These are phyloP conservation scores for Mucor lusitanicus DNA, from an alignment of 371 early-diverging fungal genomes.

Conservation along the genomic window DNA sequence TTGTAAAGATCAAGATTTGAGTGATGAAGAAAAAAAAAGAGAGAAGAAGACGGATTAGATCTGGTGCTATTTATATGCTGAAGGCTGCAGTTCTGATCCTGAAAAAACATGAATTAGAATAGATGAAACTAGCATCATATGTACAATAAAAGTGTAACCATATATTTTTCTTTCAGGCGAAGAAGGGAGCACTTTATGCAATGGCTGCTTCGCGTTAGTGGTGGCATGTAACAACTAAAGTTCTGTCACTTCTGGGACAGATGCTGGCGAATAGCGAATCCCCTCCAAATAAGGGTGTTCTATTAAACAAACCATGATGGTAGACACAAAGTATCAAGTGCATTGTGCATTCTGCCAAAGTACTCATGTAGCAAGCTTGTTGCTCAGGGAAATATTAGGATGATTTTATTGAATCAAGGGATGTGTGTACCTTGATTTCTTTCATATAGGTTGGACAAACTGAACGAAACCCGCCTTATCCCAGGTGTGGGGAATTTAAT, in stretches of 20 bases:
- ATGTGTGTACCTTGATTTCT: background rate
- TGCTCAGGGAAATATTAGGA: background rate
- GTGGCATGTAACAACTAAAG: background rate
- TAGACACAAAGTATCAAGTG: too few species aligned
- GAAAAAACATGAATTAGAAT: background rate
- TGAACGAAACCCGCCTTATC: background rate
- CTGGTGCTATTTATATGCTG: background rate
- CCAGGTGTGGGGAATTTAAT: background rate
- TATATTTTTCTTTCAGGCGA: too few species aligned
- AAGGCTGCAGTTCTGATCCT: background rate
- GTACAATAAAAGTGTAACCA: background rate
- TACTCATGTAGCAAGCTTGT: background rate
- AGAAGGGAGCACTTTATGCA: background rate
- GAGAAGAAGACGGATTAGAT: background rate
- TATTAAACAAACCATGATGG: too few species aligned
- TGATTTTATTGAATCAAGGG: background rate
- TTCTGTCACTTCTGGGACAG: background rate
- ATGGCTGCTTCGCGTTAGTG: background rate
- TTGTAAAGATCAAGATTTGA: too few species aligned
- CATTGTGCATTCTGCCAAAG: background rate
- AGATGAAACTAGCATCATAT: background rate
- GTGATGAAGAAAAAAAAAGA: too few species aligned
- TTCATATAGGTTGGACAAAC: background rate
- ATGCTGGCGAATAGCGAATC: background rate
- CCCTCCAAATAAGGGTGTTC: background rate